These are phyloP conservation scores for Clathrospora elynae DNA, from an alignment of 2,329 filamentous ascomycete species.

Conservation along the genomic window DNA sequence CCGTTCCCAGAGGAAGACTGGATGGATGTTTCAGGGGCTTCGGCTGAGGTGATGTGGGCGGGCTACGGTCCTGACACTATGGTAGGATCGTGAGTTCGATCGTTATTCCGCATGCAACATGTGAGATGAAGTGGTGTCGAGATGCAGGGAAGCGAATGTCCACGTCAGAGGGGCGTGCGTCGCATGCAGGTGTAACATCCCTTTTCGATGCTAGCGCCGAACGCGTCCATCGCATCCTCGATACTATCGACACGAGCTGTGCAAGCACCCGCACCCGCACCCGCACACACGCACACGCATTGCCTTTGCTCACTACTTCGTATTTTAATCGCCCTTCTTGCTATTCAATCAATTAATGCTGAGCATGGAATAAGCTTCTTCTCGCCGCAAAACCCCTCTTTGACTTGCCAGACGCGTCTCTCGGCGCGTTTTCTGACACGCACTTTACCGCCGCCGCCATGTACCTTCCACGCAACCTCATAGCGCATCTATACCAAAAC, in stretches of 20 bases:
- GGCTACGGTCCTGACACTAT: no score
- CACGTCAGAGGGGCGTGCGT: no score
- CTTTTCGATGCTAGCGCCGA: constrained; percentile 22
- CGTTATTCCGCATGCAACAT: no score
- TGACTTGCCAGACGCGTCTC: constrained; percentile 35
- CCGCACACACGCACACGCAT: constrained; percentile 29
- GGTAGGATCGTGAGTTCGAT: no score
- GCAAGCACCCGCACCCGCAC: constrained; percentile 33
- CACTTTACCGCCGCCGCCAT: constrained; percentile 56
- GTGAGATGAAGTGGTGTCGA: no score
- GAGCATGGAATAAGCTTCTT: constrained; percentile 28
- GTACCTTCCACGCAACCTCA: constrained; percentile 90
- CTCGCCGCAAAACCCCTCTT: constrained; percentile 16
- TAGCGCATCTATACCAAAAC: constrained; percentile 89
- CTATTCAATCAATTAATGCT: constrained; percentile 21
- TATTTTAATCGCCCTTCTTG: constrained; percentile 20
- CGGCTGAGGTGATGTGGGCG: no score
- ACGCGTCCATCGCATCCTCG: constrained; percentile 29
- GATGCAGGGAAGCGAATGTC: no score
- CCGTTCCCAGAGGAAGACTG: no score
- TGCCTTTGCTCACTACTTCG: constrained; percentile 21
- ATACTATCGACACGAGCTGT: constrained; percentile 25
- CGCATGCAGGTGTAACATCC: no score
- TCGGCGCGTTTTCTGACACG: constrained; percentile 21
- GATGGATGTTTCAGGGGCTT: no score